These are phyloP conservation scores for Trametes cinnabarina DNA, from an alignment of 768 basidiomycete genomes.

Conservation along the genomic window DNA sequence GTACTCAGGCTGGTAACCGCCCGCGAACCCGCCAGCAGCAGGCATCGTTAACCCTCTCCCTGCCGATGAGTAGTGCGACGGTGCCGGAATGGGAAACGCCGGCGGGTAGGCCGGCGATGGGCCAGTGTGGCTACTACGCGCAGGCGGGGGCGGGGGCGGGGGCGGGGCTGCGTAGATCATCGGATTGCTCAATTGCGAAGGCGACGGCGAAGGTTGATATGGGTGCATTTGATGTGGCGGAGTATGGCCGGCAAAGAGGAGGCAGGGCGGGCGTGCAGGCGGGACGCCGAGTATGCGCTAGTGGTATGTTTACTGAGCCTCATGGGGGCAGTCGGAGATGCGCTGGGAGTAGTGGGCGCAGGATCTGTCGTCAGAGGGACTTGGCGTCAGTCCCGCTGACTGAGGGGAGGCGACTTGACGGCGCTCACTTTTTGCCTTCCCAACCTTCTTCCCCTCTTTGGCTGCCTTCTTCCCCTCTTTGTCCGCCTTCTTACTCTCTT, in stretches of 20 bases:
- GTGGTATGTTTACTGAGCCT: not conserved
- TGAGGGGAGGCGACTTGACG: not conserved
- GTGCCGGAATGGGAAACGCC: not conserved
- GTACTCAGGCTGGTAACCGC: not conserved
- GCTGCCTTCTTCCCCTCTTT: slow-evolving; percentile 31
- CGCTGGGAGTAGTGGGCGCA: too few relatives aligned
- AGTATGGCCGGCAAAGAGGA: slow-evolving; percentile 22
- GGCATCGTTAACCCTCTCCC: slow-evolving; percentile 2
- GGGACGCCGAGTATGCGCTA: not conserved
- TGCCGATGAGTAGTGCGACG: slow-evolving; percentile 3
- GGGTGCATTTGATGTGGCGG: slow-evolving; percentile 36
- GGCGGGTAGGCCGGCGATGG: not conserved
- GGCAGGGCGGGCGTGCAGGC: not conserved
- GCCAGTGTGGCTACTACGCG: not conserved
- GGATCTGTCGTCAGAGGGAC: not conserved
- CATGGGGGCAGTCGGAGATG: not conserved
- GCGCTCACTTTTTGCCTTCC: slow-evolving; percentile 17
- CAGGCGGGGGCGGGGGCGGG: slow-evolving; percentile 22
- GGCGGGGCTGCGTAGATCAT: slow-evolving; percentile 38
- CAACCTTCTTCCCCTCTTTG: slow-evolving; percentile 38
- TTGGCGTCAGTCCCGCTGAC: not conserved
- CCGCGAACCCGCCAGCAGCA: not conserved
- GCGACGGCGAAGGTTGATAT: slow-evolving; percentile 41
- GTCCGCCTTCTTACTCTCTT: slow-evolving; percentile 37
- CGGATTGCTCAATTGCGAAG: slow-evolving; percentile 43